A percentile compares a stretch with the other conserved stretches of the same genome.
These are phyloP conservation scores for Fusarium veterinarium DNA, from an alignment of 2,329 filamentous ascomycete genomes.

Conservation along the genomic window DNA sequence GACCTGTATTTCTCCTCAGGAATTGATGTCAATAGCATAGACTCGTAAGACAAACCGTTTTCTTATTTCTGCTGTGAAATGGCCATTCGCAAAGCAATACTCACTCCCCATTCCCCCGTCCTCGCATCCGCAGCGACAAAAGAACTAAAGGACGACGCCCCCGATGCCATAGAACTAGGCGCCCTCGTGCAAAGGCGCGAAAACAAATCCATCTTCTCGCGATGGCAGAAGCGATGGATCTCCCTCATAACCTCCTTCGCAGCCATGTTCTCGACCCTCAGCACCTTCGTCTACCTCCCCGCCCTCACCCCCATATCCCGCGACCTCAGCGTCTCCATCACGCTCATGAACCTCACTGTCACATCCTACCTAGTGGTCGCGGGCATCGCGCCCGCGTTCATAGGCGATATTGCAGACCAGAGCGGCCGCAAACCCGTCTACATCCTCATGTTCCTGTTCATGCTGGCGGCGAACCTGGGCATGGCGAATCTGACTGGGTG, in stretches of 20 bases:
- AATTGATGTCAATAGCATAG: neutral
- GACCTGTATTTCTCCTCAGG: neutral
- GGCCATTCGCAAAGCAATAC: neutral
- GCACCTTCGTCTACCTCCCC: constrained; percentile 59
- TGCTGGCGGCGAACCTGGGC: neutral
- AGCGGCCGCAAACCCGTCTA: neutral
- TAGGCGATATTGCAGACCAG: neutral
- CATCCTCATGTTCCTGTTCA: neutral
- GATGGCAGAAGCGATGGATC: too few relatives aligned
- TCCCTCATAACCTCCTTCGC: neutral
- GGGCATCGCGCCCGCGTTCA: neutral
- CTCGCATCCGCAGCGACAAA: neutral
- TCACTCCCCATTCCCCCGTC: neutral
- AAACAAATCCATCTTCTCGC: neutral
- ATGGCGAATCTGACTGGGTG: neutral
- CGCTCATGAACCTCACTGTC: constrained; percentile 57
- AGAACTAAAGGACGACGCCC: neutral
- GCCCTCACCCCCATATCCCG: constrained; percentile 58
- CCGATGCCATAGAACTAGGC: neutral
- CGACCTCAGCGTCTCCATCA: constrained; percentile 55
- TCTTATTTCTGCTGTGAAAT: neutral
- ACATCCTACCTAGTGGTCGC: constrained; percentile 58
- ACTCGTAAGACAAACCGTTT: neutral
- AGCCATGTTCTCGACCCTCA: neutral
- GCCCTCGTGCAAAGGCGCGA: neutral